These are phyloP conservation scores for Phytophthora lateralis DNA, from an alignment of 352 stramenopile genomes.

Conservation along the genomic window DNA sequence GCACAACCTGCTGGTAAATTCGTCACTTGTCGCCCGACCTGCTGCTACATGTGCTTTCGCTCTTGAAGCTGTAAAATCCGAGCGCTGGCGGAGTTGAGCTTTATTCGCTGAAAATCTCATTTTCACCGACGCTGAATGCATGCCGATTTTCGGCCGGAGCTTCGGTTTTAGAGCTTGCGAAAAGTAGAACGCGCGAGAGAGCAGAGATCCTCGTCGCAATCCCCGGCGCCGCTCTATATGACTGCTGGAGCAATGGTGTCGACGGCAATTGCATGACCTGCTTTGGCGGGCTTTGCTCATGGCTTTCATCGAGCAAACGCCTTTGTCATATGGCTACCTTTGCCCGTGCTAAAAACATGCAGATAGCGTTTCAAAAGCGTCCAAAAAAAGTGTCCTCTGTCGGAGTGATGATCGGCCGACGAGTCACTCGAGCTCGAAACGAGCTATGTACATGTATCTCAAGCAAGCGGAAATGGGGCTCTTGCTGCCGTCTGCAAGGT, in stretches of 20 bases:
- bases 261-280: not conserved
- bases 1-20: not conserved
- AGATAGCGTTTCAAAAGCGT: not conserved
- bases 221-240: no score
- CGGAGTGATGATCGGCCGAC: slow-evolving; percentile 22
- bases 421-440: not conserved
- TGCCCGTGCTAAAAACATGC: slow-evolving; percentile 4
- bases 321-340: slow-evolving; percentile 11
- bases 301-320: no score
- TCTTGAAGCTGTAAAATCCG: not conserved
- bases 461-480: not conserved
- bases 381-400: slow-evolving; percentile 19
- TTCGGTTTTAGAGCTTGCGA: slow-evolving; percentile 5
- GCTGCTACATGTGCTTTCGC: not conserved
- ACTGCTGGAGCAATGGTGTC: not conserved
- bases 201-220: not conserved
- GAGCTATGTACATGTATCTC: no score
- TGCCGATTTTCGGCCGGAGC: no score
- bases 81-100: not conserved
- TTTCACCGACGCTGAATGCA: no score
- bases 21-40: not conserved
- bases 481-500: not conserved
- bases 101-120: no score
- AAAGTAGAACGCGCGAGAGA: slow-evolving; percentile 36
- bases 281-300: no score